Percentiles rank a stretch among this genome's conserved stretches.
Evolutionary conservation across 129 eudicot species (phyloP).

Genomic region (Helichrysum umbraculigerum): DNA sequence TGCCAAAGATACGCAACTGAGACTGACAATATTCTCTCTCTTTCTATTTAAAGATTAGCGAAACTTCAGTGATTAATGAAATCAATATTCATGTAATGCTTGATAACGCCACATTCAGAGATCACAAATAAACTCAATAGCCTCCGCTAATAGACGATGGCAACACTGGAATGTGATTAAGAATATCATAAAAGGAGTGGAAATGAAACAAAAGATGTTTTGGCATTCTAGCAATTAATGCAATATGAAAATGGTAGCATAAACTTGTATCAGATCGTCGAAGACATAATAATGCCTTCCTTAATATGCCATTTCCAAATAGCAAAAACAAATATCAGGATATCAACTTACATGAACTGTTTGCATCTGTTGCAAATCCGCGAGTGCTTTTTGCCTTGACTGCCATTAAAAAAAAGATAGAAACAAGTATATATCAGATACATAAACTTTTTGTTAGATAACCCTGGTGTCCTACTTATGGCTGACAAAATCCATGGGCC

Average conservation of each 20-base stretch:
- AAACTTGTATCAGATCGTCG: background rate
- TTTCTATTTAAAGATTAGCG: background rate
- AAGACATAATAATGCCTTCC: background rate
- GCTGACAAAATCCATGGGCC: background rate
- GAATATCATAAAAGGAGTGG: background rate
- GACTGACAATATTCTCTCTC: background rate
- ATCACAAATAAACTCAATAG: no score
- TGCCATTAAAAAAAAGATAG: slow-evolving; percentile 40
- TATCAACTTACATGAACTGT: slow-evolving; percentile 68
- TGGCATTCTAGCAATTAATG: background rate
- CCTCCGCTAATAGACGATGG: no score
- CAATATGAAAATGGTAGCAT: background rate
- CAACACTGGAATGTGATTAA: no score
- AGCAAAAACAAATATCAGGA: background rate
- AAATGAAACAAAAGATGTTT: background rate
- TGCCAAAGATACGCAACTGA: background rate
- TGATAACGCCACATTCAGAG: no score
- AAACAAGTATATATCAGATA: slow-evolving; percentile 19
- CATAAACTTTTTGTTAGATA: background rate
- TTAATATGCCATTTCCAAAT: background rate
- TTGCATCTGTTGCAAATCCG: slow-evolving; percentile 86
- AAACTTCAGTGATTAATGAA: background rate
- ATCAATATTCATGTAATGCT: background rate
- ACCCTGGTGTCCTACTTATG: background rate
- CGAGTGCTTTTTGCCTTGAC: slow-evolving; percentile 94